These are phyloP conservation scores for Metschnikowia aberdeeniae DNA, from an alignment of 805 yeast species.

Conservation along the genomic window DNA sequence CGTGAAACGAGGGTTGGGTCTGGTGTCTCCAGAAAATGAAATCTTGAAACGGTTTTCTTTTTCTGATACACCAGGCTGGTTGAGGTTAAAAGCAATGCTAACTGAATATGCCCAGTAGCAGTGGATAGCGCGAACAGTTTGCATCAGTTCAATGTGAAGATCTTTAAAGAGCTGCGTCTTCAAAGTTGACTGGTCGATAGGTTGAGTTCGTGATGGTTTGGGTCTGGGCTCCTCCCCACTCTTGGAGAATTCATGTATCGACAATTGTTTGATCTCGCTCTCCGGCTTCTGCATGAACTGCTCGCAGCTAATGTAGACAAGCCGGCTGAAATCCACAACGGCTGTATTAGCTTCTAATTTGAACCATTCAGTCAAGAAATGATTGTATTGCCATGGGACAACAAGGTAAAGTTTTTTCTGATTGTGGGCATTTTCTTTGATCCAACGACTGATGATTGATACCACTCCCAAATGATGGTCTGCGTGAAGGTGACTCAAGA, in stretches of 20 bases:
- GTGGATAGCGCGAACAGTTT: constrained; percentile 76
- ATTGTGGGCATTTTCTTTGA: constrained; percentile 31
- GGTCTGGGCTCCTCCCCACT: constrained; percentile 24
- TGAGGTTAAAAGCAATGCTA: constrained; percentile 53
- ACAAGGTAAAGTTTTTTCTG: constrained; percentile 49
- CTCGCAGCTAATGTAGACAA: constrained; percentile 59
- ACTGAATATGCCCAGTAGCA: constrained; percentile 73
- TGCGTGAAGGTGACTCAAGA: constrained; percentile 89
- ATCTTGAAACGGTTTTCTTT: constrained; percentile 49
- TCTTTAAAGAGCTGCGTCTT: constrained; percentile 33
- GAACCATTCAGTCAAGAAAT: constrained; percentile 68
- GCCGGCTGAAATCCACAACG: constrained; percentile 33
- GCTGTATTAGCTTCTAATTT: constrained; percentile 37
- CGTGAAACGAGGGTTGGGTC: constrained; percentile 70
- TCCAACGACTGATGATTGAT: constrained; percentile 69
- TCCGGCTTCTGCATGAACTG: constrained; percentile 37
- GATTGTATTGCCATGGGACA: constrained; percentile 69
- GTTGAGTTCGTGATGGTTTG: constrained; percentile 15
- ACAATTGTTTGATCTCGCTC: constrained; percentile 28
- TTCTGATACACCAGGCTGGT: constrained; percentile 16
- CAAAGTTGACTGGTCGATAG: constrained; percentile 16
- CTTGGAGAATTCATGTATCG: constrained; percentile 30
- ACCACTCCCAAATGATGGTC: constrained; percentile 91
- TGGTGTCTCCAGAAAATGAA: constrained; percentile 92
- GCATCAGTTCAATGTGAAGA: constrained; percentile 41